A percentile compares a stretch with the other conserved stretches of the same genome.
phyloP scores from a whole-genome alignment of 345 rosid species.

The Eucalyptus fibrosa region DNA sequence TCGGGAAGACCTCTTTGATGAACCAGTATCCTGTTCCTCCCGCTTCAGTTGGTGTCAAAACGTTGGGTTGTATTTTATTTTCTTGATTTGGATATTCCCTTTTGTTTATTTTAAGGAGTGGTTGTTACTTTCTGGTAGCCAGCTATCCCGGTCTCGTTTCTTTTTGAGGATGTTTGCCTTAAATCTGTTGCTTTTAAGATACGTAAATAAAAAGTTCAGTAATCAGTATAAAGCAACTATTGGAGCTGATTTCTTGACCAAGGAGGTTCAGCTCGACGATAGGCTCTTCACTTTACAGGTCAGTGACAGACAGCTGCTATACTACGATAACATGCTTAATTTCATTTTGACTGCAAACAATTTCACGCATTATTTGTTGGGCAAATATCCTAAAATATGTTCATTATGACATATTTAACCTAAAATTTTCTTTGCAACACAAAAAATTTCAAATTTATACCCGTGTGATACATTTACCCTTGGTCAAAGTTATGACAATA shows the following conservation, averaged over 20 bases:
- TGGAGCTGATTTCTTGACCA: conserved; percentile 92
- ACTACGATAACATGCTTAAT: neutral
- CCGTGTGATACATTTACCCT: neutral
- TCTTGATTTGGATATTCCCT: neutral
- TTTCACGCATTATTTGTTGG: neutral
- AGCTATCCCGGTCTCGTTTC: neutral
- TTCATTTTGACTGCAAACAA: neutral
- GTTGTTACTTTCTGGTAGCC: neutral
- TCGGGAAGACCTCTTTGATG: conserved; percentile 96
- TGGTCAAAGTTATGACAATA: neutral
- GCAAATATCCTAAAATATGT: neutral
- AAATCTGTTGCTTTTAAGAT: conserved; percentile 33
- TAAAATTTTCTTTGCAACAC: no score
- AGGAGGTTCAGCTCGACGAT: conserved; percentile 91
- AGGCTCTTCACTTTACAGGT: conserved; percentile 96
- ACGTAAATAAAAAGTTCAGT: conserved; percentile 89
- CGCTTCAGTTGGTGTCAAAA: neutral
- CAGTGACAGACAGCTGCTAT: neutral
- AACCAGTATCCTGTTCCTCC: conserved; percentile 61
- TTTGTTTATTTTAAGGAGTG: neutral
- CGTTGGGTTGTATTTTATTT: neutral
- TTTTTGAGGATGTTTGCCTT: conserved; percentile 1
- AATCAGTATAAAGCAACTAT: conserved; percentile 94
- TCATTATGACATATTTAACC: no score
- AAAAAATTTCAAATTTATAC: neutral